Conservation (phyloP, 1,284 basidiomycete species). For the Xanthoconium separans region DNA sequence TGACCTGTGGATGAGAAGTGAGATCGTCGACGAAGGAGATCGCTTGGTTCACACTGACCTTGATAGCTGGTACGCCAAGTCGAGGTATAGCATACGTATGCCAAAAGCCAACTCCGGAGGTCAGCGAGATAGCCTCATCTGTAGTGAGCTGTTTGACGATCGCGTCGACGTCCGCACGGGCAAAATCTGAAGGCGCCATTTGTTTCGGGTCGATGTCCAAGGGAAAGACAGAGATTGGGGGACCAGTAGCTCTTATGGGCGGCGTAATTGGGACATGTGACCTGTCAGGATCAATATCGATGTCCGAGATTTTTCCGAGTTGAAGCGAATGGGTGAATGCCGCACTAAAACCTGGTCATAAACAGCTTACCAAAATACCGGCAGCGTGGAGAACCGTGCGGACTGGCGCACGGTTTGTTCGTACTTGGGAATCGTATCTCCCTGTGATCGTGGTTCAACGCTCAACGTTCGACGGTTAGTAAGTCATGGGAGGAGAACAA, state of each 20-base stretch:
- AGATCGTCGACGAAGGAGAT: background rate
- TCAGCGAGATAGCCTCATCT: constrained; percentile 69
- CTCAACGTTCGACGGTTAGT: too few species aligned
- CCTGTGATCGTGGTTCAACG: too few species aligned
- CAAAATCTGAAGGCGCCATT: constrained; percentile 71
- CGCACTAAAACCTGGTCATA: background rate
- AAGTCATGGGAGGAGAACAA: too few species aligned
- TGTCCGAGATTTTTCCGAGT: constrained; percentile 24
- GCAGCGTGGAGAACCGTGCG: background rate
- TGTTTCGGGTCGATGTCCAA: background rate
- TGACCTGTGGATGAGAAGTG: constrained; percentile 45
- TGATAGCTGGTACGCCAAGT: constrained; percentile 68
- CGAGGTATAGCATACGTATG: constrained; percentile 65
- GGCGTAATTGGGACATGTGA: constrained; percentile 21
- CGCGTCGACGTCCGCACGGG: constrained; percentile 57
- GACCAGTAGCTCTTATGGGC: constrained; percentile 9
- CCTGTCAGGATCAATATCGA: background rate
- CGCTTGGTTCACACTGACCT: constrained; percentile 40
- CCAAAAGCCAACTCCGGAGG: constrained; percentile 76
- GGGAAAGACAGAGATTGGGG: constrained; percentile 11
- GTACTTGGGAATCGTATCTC: background rate
- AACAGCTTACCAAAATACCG: background rate
- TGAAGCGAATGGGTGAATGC: background rate
- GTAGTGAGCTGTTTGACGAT: constrained; percentile 65
- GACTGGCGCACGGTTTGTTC: background rate